Base-by-base conservation (phyloP, 306 rosid genomes). In the Biancaea sappan region DNA sequence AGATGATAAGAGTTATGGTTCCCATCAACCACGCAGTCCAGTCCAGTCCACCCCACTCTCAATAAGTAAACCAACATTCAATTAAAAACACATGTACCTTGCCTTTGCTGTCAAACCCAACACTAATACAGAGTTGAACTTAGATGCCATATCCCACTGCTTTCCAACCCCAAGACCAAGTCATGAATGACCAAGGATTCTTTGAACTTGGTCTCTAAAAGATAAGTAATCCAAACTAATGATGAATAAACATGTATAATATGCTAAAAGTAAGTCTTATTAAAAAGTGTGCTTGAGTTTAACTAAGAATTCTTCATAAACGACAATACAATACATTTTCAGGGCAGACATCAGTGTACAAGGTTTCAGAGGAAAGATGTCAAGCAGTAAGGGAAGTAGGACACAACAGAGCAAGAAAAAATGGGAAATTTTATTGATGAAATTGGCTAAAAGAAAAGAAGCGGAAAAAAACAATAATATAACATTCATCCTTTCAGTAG, bases 401-500 rank as follows among this genome's bases (percentile, higher is more conserved):
- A 46, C 67, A 41, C 22, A 0, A 1, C 40, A 64, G 12, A 47
- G 46, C 67, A 31, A 69, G 16, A 46, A 24, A 72, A 74, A 65
- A 37, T 21, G 21, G 22, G 44, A 76, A 61, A 0, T 74, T 79
- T 88, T 88, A 88, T 88, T 88, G 82, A 81, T 79, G 69, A 65
- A 84, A 66, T 79, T 79, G 83, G 77, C 76, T 62, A 58, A 69
- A 69, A 53, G 56, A n/a, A n/a, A 72, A 25, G 60, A 25, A n/a
- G 60, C 52, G 18, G 65, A 59, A 4, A 75, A 62, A 14, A 46
- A 31, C 46, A 54, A 64, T 61, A 78, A 63, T 62, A 72, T 28
- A 80, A 70, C 69, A 73, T 76, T 64, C 86, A 84, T 77, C 85
- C 77, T 64, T 70, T 81, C 88, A 65, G 85, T 24, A 88, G 66